Base-by-base conservation (phyloP, 192 early-diverging fungal genomes). In the Dispira simplex region DNA sequence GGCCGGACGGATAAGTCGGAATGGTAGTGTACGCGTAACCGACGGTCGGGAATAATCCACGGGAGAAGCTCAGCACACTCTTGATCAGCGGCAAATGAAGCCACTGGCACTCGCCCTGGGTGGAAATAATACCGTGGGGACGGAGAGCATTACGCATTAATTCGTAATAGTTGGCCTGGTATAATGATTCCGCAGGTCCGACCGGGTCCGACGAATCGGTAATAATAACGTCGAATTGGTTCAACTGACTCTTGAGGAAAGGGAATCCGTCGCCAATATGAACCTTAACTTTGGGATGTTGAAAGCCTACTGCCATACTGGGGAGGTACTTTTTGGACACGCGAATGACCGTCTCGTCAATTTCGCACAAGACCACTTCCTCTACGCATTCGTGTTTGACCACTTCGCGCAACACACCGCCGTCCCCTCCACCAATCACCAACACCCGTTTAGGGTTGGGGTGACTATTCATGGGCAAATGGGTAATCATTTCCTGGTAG, bases 401-500 rank as follows among this genome's bases (percentile, higher is more conserved):
- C 45, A 92, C 79, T 72, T 99, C 97, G 70, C 97, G 92, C 47
- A 99, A 82, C 43, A 99, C 97, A 67, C 97, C 97, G 70, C 97
- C 97, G 74, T 99, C 97, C 65, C 97, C 97, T 66, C 97, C 97
- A 65, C 97, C 97, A 79, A 99, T 94, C 58, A 99, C 97, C 64
- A 99, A 83, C 46, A 96, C 90, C 85, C 86, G 87, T 73, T 88
- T 84, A 58, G 97, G 97, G 81, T 92, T 81, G 59, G 95, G 89
- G 77, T 99, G 97, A 54, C 88, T 77, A 71, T 88, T 95, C 73
- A 99, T 76, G 21, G 97, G 89, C 32, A 94, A 75, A 67, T 99
- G 95, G 56, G 95, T 89, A 78, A 99, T 99, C 95, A 97, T 99
- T 79, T 99, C 97, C 77, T 99, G 97, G 81, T 97, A 97, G 25